Evolutionary conservation across 805 yeast species (phyloP).

Genomic region (Saccharomycopsis sp.): DNA sequence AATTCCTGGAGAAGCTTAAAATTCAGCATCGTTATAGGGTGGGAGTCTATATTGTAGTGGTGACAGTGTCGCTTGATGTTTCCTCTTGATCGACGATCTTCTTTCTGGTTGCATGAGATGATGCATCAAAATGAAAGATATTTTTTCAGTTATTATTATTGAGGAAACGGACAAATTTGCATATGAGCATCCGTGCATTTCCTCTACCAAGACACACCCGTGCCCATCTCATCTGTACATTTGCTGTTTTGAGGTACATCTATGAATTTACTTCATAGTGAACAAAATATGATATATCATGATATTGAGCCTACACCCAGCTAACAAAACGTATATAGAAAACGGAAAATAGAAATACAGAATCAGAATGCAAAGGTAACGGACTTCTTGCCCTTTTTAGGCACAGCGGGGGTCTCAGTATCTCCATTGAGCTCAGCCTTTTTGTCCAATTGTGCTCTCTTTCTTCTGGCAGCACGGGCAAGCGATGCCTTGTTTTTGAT

Average conservation of each 20-base stretch:
- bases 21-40: not conserved
- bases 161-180: not conserved
- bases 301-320: too few species aligned
- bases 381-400: constrained; percentile 31
- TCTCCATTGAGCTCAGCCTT: constrained; percentile 14
- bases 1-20: constrained; percentile 45
- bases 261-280: too few species aligned
- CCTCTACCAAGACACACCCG: too few species aligned
- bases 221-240: too few species aligned
- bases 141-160: too few species aligned
- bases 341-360: not conserved
- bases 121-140: too few species aligned
- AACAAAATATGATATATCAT: too few species aligned
- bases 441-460: constrained; percentile 33
- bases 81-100: too few species aligned
- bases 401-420: constrained; percentile 21
- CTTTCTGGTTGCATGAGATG: too few species aligned
- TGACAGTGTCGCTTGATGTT: too few species aligned
- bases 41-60: not conserved
- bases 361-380: constrained; percentile 43
- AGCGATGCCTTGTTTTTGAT: constrained; percentile 63
- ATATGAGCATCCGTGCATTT: not conserved
- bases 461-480: constrained; percentile 67
- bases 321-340: too few species aligned
- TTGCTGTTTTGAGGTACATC: too few species aligned